Conservation (phyloP, 2,329 filamentous ascomycete species). For the Diaporthe batatas region DNA sequence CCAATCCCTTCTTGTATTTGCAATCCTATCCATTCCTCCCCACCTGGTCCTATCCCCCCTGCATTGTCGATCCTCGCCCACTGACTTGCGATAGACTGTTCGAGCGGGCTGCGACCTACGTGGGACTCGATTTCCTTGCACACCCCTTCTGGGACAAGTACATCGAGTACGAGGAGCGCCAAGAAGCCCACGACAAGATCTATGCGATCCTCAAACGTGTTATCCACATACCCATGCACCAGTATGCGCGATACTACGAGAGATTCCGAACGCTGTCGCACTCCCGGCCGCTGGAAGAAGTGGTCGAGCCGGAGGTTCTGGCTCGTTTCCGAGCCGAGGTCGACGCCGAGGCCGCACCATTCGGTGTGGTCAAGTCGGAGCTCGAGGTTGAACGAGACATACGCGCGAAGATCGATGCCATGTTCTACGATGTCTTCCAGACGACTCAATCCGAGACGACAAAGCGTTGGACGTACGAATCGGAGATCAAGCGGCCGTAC, state of each 20-base stretch:
- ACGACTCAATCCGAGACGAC: constrained; percentile 88
- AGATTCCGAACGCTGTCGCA: constrained; percentile 85
- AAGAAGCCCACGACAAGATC: constrained; percentile 86
- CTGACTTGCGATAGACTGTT: constrained; percentile 79
- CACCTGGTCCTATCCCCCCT: constrained; percentile 44
- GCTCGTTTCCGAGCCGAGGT: constrained; percentile 79
- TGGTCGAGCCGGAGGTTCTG: constrained; percentile 78
- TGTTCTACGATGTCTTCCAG: constrained; percentile 85
- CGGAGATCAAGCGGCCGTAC: constrained; percentile 94
- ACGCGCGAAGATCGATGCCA: constrained; percentile 81
- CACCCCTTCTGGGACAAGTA: constrained; percentile 99
- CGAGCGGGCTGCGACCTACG: constrained; percentile 85
- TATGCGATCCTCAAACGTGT: constrained; percentile 87
- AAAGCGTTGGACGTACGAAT: constrained; percentile 95
- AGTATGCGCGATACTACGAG: constrained; percentile 95
- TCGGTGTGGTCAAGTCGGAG: constrained; percentile 69
- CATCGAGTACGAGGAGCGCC: constrained; percentile 93
- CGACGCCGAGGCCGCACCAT: constrained; percentile 71
- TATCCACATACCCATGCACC: constrained; percentile 92
- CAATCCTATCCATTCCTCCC: constrained; percentile 61
- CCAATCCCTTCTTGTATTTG: constrained; percentile 73
- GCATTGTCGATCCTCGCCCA: constrained; percentile 41
- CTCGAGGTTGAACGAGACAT: constrained; percentile 87
- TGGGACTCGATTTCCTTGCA: constrained; percentile 92
- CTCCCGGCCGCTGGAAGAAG: constrained; percentile 77